Base-by-base conservation (phyloP, 441 rosid genomes). In the Adansonia grandidieri region DNA sequence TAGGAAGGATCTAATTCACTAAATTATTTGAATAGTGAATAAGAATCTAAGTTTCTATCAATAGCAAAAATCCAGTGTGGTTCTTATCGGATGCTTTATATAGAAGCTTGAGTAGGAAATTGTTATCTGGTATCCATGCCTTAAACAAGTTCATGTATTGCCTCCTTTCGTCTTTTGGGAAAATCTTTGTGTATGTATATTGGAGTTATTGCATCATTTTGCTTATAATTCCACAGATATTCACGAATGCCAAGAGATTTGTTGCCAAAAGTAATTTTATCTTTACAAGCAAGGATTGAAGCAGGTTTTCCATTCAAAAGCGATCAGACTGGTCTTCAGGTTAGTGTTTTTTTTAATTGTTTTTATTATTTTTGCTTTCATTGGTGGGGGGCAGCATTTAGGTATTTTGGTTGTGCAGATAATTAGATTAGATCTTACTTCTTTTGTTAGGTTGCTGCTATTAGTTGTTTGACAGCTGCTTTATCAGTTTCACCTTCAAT, bases 241-340 rank as follows among this genome's bases (percentile, higher is more conserved):
- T 81, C 94, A 65, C 90, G 97, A 90, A 91, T 96, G 98, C 95
- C 97, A 7, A 84, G 80, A 79, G 92, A 93, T 64, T 88, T 96
- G 85, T 88, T 96, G 85, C 92, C 89, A 6, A 87, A 82, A 73
- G 89, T 91, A 58, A 84, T 96, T 76, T 82, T 71, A 70, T 86
- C 97, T 82, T 82, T 96, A 48, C 83, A 82, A 67, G 82, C 82
- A 67, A 88, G 85, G 89, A 84, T 86, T 78, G 86, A 83, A 77
- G 88, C 88, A 74, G 94, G 93, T 7, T 86, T 89, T 83, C 86
- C 88, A 67, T 86, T 82, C 74, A 93, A 78, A 85, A 90, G 74
- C 78, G 97, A 96, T 85, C 91, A 86, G 82, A 88, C 88, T 82
- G 90, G 91, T 84, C 86, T 91, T 81, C 86, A 90, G 97, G 97